phyloP scores from a whole-genome alignment of 2,329 filamentous ascomycete genomes.

The Hymenoscyphus albidus region DNA sequence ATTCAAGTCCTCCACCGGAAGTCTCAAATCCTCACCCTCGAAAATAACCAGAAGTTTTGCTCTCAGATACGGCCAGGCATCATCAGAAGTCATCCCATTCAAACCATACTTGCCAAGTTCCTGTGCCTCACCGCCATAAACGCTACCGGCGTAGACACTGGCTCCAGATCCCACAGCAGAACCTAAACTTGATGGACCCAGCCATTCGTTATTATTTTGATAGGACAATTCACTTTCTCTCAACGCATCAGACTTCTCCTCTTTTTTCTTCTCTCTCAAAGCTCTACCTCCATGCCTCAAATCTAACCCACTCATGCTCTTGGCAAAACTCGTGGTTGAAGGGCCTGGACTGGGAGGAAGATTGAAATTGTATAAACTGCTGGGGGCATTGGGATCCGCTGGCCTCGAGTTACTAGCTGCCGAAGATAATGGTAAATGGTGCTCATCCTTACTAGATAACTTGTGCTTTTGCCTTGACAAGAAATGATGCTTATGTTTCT shows the following conservation, averaged over 20 bases:
- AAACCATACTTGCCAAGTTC: slow-evolving; percentile 60
- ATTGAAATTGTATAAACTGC: slow-evolving; percentile 75
- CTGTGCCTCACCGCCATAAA: slow-evolving; percentile 48
- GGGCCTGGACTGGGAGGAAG: slow-evolving; percentile 68
- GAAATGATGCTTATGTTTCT: slow-evolving; percentile 78
- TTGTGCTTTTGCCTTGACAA: slow-evolving; percentile 77
- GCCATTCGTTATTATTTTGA: slow-evolving; percentile 41
- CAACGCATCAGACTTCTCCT: slow-evolving; percentile 50
- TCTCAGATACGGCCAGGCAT: slow-evolving; percentile 79
- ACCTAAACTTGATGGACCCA: slow-evolving; percentile 50
- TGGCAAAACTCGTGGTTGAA: slow-evolving; percentile 64
- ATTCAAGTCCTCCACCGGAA: slow-evolving; percentile 84
- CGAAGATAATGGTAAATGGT: slow-evolving; percentile 68
- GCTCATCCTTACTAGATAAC: slow-evolving; percentile 67
- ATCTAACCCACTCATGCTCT: slow-evolving; percentile 77
- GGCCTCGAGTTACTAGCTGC: slow-evolving; percentile 73
- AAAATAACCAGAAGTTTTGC: slow-evolving; percentile 74
- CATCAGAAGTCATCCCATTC: slow-evolving; percentile 68
- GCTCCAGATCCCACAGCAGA: slow-evolving; percentile 35
- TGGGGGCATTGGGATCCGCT: slow-evolving; percentile 70
- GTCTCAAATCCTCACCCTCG: slow-evolving; percentile 72
- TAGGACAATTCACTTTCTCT: slow-evolving; percentile 35
- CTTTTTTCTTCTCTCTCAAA: slow-evolving; percentile 75
- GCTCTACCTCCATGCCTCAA: slow-evolving; percentile 73
- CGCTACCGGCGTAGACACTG: slow-evolving; percentile 32